These are phyloP conservation scores for Boeremia exigua DNA, from an alignment of 2,329 filamentous ascomycete genomes.

Conservation along the genomic window DNA sequence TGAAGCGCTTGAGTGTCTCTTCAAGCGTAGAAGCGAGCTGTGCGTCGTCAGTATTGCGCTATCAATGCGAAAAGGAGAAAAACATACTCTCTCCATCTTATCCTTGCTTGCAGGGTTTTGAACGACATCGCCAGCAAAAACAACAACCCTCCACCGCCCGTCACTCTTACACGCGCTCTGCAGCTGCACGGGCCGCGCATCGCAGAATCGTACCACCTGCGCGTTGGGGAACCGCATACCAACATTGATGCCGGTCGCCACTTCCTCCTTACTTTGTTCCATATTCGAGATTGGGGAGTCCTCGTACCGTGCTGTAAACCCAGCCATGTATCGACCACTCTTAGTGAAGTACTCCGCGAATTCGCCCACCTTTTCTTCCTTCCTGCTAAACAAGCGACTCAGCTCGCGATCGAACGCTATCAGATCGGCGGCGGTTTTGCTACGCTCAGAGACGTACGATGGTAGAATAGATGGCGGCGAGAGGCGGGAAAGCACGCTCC, in stretches of 20 bases:
- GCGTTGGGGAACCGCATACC: conserved; percentile 61
- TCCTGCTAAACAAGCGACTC: conserved; percentile 59
- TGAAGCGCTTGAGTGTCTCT: conserved; percentile 51
- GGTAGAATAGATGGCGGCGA: conserved; percentile 62
- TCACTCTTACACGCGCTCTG: conserved; percentile 58
- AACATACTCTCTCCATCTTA: conserved; percentile 49
- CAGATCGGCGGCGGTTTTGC: conserved; percentile 54
- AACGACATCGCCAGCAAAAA: conserved; percentile 56
- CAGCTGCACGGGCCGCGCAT: conserved; percentile 63
- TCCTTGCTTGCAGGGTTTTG: conserved; percentile 21
- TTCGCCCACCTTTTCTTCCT: conserved; percentile 53
- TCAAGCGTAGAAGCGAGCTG: conserved; percentile 32
- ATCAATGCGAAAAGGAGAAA: too few relatives aligned
- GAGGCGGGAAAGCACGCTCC: conserved; percentile 52
- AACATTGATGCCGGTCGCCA: conserved; percentile 49
- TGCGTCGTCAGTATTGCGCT: not conserved
- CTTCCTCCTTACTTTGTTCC: conserved; percentile 39
- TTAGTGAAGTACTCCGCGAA: conserved; percentile 65
- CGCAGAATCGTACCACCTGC: conserved; percentile 65
- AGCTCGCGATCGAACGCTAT: conserved; percentile 66
- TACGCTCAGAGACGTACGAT: conserved; percentile 68
- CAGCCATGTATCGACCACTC: conserved; percentile 66
- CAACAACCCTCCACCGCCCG: conserved; percentile 59
- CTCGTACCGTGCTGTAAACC: conserved; percentile 62
- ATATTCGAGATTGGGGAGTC: conserved; percentile 55